Evolutionary conservation across 2,329 filamentous ascomycete genomes (phyloP).

Genomic region (Penicillium sp.): DNA sequence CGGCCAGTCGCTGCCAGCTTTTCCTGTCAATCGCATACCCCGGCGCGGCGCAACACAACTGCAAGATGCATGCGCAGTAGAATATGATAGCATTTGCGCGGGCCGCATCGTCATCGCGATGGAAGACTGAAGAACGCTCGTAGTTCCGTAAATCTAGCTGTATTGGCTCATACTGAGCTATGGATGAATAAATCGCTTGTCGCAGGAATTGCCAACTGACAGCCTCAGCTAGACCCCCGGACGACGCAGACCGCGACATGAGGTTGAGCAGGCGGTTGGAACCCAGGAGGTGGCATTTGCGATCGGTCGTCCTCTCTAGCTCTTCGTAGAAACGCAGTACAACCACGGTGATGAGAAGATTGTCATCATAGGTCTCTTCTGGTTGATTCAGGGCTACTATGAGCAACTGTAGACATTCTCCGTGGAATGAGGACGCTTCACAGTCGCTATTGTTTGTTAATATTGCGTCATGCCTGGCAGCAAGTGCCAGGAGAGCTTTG

Average conservation of each 20-base stretch:
- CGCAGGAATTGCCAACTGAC: conserved; percentile 45
- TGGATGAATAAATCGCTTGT: conserved; percentile 44
- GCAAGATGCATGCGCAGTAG: conserved; percentile 40
- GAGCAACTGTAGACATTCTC: conserved; percentile 49
- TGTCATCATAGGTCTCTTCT: conserved; percentile 47
- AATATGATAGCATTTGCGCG: conserved; percentile 42
- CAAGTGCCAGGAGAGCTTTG: conserved; percentile 50
- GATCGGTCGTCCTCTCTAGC: conserved; percentile 31
- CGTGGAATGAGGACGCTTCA: conserved; percentile 48
- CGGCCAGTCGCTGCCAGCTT: conserved; percentile 27
- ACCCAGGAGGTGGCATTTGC: conserved; percentile 39
- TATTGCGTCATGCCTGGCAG: conserved; percentile 48
- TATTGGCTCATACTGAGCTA: conserved; percentile 38
- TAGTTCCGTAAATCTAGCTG: conserved; percentile 41
- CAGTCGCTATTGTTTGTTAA: conserved; percentile 39
- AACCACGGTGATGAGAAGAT: conserved; percentile 51
- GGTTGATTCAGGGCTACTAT: conserved; percentile 49
- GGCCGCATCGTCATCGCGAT: conserved; percentile 36
- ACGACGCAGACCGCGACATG: conserved; percentile 41
- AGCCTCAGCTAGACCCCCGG: conserved; percentile 42
- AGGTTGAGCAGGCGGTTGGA: conserved; percentile 41
- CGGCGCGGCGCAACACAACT: conserved; percentile 25
- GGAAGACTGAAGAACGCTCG: conserved; percentile 39
- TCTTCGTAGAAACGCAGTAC: conserved; percentile 53
- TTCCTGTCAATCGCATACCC: conserved; percentile 20